phyloP scores from a whole-genome alignment of 106 monocot species.

The Cymbidium sinense region DNA sequence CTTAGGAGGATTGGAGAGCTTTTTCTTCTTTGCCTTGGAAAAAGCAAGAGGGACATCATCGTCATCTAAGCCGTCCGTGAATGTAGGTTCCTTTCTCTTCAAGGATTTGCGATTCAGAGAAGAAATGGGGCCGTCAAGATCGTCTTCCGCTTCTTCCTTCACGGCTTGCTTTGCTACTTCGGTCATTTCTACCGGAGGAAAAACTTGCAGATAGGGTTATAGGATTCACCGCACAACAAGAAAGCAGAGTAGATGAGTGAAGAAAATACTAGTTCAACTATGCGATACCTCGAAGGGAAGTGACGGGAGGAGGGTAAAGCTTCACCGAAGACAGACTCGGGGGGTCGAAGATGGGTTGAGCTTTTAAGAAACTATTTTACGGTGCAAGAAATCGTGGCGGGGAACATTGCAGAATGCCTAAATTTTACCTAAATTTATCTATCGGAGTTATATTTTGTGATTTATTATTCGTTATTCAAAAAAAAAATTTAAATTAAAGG shows the following conservation, averaged over 20 bases:
- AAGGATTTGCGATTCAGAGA: neutral
- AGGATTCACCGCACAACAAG: too few relatives aligned
- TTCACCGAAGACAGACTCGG: too few relatives aligned
- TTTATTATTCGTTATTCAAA: too few relatives aligned
- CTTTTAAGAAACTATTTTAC: too few relatives aligned
- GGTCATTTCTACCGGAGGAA: neutral
- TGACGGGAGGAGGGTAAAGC: too few relatives aligned
- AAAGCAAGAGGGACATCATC: constrained; percentile 29
- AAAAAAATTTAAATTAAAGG: too few relatives aligned
- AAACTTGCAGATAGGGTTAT: neutral
- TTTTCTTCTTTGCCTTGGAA: constrained; percentile 27
- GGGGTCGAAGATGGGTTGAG: too few relatives aligned
- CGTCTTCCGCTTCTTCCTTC: constrained; percentile 3
- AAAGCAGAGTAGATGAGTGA: neutral
- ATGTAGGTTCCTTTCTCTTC: neutral
- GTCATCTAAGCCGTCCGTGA: constrained; percentile 12
- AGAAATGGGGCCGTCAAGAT: constrained; percentile 6
- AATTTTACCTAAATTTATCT: too few relatives aligned
- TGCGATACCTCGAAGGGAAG: neutral
- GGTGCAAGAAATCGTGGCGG: too few relatives aligned
- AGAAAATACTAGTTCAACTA: neutral
- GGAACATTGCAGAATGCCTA: too few relatives aligned
- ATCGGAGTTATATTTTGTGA: too few relatives aligned
- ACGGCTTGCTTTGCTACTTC: neutral
- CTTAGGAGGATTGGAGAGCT: constrained; percentile 10